Evolutionary conservation across 257 asterid species (phyloP).

Genomic region (Solanum chiquidenum): DNA sequence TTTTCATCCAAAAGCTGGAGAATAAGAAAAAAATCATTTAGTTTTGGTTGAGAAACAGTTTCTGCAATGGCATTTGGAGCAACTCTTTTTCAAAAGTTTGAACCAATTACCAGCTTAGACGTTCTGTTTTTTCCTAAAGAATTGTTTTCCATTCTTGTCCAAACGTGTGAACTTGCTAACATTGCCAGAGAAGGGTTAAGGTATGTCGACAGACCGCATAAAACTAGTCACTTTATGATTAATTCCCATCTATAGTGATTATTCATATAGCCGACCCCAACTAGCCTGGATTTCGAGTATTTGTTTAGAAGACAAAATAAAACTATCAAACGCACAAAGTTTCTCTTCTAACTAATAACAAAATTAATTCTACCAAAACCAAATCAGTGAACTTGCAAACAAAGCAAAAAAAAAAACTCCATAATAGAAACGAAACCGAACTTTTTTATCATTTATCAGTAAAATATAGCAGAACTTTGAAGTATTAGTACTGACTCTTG

Average conservation of each 20-base stretch:
- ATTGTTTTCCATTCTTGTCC: not conserved
- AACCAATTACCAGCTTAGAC: not conserved
- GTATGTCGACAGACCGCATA: not conserved
- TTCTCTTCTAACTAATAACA: not conserved
- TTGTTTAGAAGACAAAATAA: not conserved
- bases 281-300: not conserved
- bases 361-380: not conserved
- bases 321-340: not conserved
- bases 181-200: not conserved
- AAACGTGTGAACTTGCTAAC: not conserved
- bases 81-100: not conserved
- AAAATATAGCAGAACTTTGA: not conserved
- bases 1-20: not conserved
- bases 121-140: not conserved
- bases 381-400: not conserved
- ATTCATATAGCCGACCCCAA: not conserved
- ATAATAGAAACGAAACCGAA: not conserved
- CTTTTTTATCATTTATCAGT: not conserved
- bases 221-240: not conserved
- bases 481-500: conserved; percentile 20
- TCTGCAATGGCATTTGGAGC: not conserved
- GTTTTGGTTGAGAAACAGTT: not conserved
- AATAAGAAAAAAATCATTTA: not conserved
- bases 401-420: not conserved
- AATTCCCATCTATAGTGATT: not conserved